These are phyloP conservation scores for Erigeron philadelphicus DNA, from an alignment of 140 eudicot genomes.

Conservation along the genomic window DNA sequence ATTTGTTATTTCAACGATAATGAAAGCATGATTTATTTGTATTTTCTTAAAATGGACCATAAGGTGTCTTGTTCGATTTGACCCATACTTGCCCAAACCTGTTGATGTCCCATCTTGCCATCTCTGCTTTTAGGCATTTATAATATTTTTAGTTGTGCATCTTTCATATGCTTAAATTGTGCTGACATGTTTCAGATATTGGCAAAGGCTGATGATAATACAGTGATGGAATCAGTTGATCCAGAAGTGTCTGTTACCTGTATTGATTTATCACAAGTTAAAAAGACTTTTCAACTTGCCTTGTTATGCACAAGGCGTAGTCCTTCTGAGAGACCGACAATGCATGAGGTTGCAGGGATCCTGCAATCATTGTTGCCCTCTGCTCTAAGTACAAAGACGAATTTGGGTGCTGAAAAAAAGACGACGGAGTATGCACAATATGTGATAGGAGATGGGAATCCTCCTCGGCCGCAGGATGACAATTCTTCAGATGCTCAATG, in stretches of 20 bases:
- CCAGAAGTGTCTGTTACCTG: constrained; percentile 81
- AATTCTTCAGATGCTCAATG: constrained; percentile 75
- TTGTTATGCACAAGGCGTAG: constrained; percentile 66
- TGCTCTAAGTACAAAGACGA: constrained; percentile 25
- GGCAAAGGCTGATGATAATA: constrained; percentile 63
- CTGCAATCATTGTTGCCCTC: constrained; percentile 58
- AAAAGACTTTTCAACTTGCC: constrained; percentile 70
- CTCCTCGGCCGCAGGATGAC: constrained; percentile 32
- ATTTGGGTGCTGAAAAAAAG: constrained; percentile 28
- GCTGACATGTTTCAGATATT: constrained; percentile 41
- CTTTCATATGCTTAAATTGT: background rate
- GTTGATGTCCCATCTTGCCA: background rate
- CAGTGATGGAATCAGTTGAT: constrained; percentile 86
- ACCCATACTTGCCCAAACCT: background rate
- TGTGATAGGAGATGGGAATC: constrained; percentile 36
- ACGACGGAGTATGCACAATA: constrained; percentile 42
- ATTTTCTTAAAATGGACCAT: no score
- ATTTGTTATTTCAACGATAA: no score
- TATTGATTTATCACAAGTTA: constrained; percentile 48
- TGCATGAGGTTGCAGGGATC: constrained; percentile 77
- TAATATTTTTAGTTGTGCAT: background rate
- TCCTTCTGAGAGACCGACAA: constrained; percentile 79
- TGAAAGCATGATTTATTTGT: no score
- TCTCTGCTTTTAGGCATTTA: background rate
- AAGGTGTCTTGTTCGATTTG: background rate